Percentiles rank a stretch among this genome's conserved stretches.
These are phyloP conservation scores for Monilinia fructigena DNA, from an alignment of 2,329 filamentous ascomycete genomes.

Conservation along the genomic window DNA sequence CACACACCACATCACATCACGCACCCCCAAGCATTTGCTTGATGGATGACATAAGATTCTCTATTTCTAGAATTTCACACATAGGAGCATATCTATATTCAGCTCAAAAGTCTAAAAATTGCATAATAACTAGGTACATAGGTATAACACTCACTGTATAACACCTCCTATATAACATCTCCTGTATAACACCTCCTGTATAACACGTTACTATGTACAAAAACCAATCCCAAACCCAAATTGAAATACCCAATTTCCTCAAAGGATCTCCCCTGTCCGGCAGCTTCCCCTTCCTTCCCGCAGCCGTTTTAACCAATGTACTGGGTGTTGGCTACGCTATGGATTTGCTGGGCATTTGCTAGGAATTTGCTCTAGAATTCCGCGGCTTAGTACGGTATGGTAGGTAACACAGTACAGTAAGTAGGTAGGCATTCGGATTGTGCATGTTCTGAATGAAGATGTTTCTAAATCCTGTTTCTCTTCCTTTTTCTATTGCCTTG, in stretches of 20 bases:
- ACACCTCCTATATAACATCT: neutral
- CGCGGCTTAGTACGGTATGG: neutral
- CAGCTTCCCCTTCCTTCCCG: neutral
- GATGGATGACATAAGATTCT: constrained; percentile 10
- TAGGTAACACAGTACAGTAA: no score
- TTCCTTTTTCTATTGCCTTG: no score
- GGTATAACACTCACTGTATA: neutral
- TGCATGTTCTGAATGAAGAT: no score
- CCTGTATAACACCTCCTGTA: no score
- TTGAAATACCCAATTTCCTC: neutral
- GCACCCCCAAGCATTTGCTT: neutral
- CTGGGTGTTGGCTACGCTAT: no score
- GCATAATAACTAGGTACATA: neutral
- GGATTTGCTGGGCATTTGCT: no score
- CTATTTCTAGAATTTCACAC: constrained; percentile 4
- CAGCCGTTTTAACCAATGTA: neutral
- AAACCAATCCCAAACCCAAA: neutral
- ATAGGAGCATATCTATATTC: neutral
- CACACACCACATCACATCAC: neutral
- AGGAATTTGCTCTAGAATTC: neutral
- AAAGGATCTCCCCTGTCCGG: constrained; percentile 13
- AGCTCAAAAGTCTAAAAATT: constrained; percentile 2
- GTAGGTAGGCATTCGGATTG: neutral
- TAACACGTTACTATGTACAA: neutral
- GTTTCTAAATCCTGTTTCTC: no score